Evolutionary conservation across 2,329 filamentous ascomycete genomes (phyloP), one percentile per base, ranked within the genome.

Genomic region (Emydomyces testavorans): DNA sequence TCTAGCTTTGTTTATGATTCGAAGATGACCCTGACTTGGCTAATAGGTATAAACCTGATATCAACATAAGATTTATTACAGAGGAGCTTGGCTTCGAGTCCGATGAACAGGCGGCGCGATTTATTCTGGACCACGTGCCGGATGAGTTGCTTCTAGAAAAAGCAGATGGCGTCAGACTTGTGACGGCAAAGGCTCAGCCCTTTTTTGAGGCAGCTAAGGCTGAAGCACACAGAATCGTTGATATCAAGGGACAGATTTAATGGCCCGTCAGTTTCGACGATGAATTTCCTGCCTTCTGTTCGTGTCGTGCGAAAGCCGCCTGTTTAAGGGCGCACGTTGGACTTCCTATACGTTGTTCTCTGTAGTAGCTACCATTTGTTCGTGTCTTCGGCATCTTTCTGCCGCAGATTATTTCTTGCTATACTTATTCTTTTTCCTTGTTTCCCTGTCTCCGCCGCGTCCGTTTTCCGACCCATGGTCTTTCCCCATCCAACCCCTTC

Each of bases 11-110:
- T 6, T 24, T 39, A 24, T 23, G n/a, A n/a, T n/a, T n/a, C n/a
- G n/a, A n/a, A n/a, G n/a, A 26, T 28, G 31, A 7, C 11, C 31
- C 28, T 42, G 24, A 40, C 15, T 63, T 16, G 16, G 13, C 24
- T 41, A 13, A 39, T 59, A 98, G 92, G 62, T 96, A 94, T 72
- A 94, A 94, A 71, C 85, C 83, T 57, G 83, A 89, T 64, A 78
- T 96, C 62, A 84, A 82, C 60, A 76, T 96, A 56, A 83, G 86
- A 56, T 95, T 94, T 70, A 78, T 98, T 60, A 94, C 89, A 51
- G 87, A 95, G 68, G 90, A 96, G 68, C 83, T 98, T 60, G 88
- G 85, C 43, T 98, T 98, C 65, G 88, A 94, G 66, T 88, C 85
- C 51, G 88, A 94, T 69, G 78, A 83, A 61, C 86, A 93, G 70